phyloP scores from a whole-genome alignment of 164 flowering plant genomes.

The Macadamia integrifolia region DNA sequence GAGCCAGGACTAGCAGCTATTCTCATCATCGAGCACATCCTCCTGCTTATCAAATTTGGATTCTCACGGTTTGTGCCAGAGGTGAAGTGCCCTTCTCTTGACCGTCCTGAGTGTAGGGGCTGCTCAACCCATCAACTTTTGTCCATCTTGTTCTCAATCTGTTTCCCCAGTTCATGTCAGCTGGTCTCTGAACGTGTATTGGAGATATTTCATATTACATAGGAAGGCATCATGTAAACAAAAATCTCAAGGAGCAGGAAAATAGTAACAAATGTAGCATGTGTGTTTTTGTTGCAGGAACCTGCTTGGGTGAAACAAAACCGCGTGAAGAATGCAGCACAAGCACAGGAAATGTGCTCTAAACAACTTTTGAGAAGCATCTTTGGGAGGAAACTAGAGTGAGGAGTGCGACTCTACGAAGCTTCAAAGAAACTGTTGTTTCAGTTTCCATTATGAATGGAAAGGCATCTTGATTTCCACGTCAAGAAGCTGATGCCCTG shows the following conservation, averaged over 20 bases:
- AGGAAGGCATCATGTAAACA: no score
- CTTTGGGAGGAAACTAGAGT: conserved; percentile 29
- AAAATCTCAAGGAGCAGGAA: no score
- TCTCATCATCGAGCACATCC: conserved; percentile 77
- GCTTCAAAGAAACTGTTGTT: neutral
- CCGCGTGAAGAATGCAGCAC: conserved; percentile 63
- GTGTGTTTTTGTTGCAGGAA: conserved; percentile 40
- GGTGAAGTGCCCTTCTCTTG: conserved; percentile 31
- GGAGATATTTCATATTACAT: neutral
- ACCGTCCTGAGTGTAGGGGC: neutral
- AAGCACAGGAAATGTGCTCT: conserved; percentile 72
- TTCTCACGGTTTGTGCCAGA: conserved; percentile 87
- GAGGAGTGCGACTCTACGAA: conserved; percentile 4
- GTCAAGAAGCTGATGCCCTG: no score
- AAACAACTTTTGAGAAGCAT: conserved; percentile 69
- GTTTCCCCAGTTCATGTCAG: neutral
- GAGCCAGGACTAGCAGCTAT: conserved; percentile 96
- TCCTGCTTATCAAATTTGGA: conserved; percentile 76
- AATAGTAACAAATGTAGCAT: no score
- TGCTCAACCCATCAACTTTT: neutral
- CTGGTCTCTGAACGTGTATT: neutral
- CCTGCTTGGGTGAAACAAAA: conserved; percentile 95
- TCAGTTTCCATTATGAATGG: neutral
- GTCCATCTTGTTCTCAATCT: neutral
- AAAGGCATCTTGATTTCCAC: no score